Conservation (phyloP, 1,284 basidiomycete genomes). For the Taiwanofungus camphoratus region DNA sequence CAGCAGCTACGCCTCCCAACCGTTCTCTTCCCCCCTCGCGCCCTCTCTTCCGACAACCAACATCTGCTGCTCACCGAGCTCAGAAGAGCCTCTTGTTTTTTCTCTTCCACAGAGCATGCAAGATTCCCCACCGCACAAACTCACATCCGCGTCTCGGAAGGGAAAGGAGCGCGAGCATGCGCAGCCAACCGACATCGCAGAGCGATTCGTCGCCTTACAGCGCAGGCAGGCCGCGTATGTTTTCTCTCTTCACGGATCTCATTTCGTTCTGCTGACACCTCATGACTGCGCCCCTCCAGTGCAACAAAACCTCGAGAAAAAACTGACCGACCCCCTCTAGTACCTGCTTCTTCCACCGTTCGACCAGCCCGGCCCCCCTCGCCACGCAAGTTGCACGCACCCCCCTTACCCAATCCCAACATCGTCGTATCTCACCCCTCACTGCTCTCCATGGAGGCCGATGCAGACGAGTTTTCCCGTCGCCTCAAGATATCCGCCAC, state of each 20-base stretch:
- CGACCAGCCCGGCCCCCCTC: conserved; percentile 25
- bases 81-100: conserved; percentile 4
- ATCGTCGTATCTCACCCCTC: conserved; percentile 31
- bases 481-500: conserved; percentile 56
- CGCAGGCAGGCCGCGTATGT: conserved; percentile 59
- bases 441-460: conserved; percentile 40
- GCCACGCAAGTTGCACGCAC: conserved; percentile 24
- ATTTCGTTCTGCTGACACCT: conserved; percentile 1
- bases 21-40: conserved; percentile 15
- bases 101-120: conserved; percentile 17
- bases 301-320: conserved; percentile 42
- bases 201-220: conserved; percentile 59
- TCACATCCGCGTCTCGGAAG: conserved; percentile 23
- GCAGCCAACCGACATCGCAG: conserved; percentile 56
- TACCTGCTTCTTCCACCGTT: conserved; percentile 25
- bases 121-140: conserved; percentile 17
- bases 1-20: conserved; percentile 25
- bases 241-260: conserved; percentile 1
- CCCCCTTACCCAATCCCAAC: conserved; percentile 27
- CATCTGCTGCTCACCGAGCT: conserved; percentile 12
- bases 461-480: conserved; percentile 60
- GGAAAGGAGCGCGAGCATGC: conserved; percentile 33
- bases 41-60: conserved; percentile 9
- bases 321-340: conserved; percentile 34
- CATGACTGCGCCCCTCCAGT: conserved; percentile 27